Base-by-base conservation (phyloP, 2,329 filamentous ascomycete species). In the Neodidymelliopsis sp. region DNA sequence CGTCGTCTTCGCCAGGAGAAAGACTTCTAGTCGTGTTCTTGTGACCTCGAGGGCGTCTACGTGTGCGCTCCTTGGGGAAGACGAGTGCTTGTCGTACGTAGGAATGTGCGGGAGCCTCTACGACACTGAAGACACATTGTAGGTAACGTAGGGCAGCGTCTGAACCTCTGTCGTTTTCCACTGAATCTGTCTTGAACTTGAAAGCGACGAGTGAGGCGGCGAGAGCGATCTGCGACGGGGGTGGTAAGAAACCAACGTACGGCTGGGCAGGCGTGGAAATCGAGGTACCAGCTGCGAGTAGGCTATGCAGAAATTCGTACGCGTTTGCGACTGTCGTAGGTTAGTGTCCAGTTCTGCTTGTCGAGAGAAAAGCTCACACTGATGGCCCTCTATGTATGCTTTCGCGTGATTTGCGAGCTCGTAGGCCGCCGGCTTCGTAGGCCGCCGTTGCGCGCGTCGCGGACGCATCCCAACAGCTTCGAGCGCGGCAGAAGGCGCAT, bases 171-270 rank as follows among this genome's bases (percentile, higher is more conserved):
- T 81, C 73, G 43, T 84, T 82, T 15, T 88, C 85, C 10, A 75
- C 64, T 7, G 84, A 82, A 20, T 81, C 79, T 3, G 87, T 82
- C 38, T 89, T 85, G 3, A 87, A 94, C 1, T 92, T 97, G 56
- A 89, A 91, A 11, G 94, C 82, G n/a, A 87, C 74, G n/a, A 97
- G 78, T 2, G 90, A 94, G 31, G 81, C 84, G n/a, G 91, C 81
- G 7, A 97, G 78, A 6, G 89, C 86, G 18, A 97, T 78, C 57
- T 93, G 86, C 47, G 84, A 82, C 0, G 88, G 80, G 2, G 88
- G 84, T 1, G 93, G 89, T 13, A 91, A 74, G 49, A 82, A 82
- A 9, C 83, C 82, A 1, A 84, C 77, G 23, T 71, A 66, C 3
- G 60, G 61, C 41, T 66, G 62, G 2, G 69, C 65, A 2, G 69